Evolutionary conservation across 257 asterid species (phyloP), one percentile per base, ranked within the genome.

Genomic region (Rhazya stricta): DNA sequence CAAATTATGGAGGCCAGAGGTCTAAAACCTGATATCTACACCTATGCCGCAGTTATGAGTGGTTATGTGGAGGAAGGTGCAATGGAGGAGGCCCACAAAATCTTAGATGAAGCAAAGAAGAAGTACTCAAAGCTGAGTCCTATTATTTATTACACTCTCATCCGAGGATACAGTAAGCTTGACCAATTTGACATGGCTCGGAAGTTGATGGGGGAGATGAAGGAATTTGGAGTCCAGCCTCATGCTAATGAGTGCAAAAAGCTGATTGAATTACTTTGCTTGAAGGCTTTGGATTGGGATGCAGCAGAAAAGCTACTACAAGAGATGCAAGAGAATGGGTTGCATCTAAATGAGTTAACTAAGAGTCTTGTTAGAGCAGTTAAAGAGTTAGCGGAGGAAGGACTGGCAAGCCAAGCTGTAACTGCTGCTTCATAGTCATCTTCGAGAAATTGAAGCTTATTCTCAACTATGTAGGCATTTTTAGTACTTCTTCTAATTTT

Each of bases 221-320:
- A 86, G 84, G 79, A 82, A 69, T 79, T 81, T 32, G 95, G 97
- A 25, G 85, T 94, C 65, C 76, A 67, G 58, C 92, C 97, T 12
- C 85, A 56, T 74, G 93, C 84, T 12, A 91, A 87, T 43, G 97
- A 90, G 86, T 94, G 88, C 78, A 88, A 88, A 81, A 91, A 91
- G 71, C 84, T 94, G 80, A 92, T 94, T 68, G 87, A 88, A 81
- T 88, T 97, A 63, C 94, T 92, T 73, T 94, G 98, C 89, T 73
- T 87, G 5, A 90, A 91, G 86, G 91, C 89, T 80, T 84, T 89
- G 62, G 97, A 94, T 75, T 92, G 97, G 98, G 88, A 83, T 79
- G 82, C 86, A 41, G 93, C 98, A 13, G 91, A 83, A 69, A 90
- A 88, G 81, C 82, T 92, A 78, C 74, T 81, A 61, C 84, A 82